Base-by-base conservation (phyloP, 2,329 filamentous ascomycete species). In the Cephalotrichum gorgonifer region DNA sequence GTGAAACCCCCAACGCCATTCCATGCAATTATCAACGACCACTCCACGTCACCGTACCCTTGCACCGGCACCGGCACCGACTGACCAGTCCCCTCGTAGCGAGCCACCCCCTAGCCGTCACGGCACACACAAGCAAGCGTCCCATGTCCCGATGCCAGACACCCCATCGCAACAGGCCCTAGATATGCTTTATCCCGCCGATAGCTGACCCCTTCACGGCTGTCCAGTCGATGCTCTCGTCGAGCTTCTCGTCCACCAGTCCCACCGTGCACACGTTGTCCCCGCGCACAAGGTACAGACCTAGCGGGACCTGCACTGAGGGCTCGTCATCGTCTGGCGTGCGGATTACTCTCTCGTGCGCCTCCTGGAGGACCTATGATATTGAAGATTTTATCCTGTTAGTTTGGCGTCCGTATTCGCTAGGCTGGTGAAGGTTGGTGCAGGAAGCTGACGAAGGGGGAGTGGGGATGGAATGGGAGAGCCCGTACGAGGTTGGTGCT, bases 231-330 rank as follows among this genome's bases (percentile, higher is more conserved):
- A 98, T 97, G 58, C 85, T 89, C 35, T 75, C 78, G 68, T 98
- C 93, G 51, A 97, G 72, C 57, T 86, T 78, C 66, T 95, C 90
- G 64, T 98, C 89, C 28, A 98, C 83, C 50, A 94, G 72, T 2
- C 93, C 93, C 51, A 93, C 86, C 15, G 94, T 76, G 53, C 89
- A 90, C 44, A 98, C 91, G 61, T 94, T 96, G 64, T 98, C 93
- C 47, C 93, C 93, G 52, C 93, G 79, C 50, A 98, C 86, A 51
- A 98, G 76, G 64, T 96, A 97, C 6, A 97, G 70, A 2, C 93
- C 93, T 53, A 96, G 80, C 4, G 85, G 81, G 17, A 93, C 83
- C 62, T 93, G 81, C 51, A 83, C 79, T 41, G 86, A 94, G 1
- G 84, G 79, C 57, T 95, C 88, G 38, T 81, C 77, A 60, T 95